phyloP scores from a whole-genome alignment of 1,284 basidiomycete genomes.

The Ustilago tritici region DNA sequence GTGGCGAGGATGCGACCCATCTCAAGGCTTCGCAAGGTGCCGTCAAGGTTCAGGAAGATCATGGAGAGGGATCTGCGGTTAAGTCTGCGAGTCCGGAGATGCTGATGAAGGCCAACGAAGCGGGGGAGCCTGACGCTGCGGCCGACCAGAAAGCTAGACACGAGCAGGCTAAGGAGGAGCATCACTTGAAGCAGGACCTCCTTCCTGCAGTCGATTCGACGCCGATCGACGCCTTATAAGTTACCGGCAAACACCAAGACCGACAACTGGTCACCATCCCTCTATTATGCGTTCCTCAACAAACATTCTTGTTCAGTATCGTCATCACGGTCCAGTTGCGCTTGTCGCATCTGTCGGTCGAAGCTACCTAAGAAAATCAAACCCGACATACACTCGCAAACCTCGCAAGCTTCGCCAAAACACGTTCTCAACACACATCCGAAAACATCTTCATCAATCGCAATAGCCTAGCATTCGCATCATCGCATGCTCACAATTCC shows the following conservation, averaged over 20 bases:
- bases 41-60: not conserved
- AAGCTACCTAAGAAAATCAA: not conserved
- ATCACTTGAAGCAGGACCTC: slow-evolving; percentile 15
- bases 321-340: no score
- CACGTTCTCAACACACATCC: not conserved
- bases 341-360: not conserved
- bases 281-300: not conserved
- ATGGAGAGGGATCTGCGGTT: not conserved
- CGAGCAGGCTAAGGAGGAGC: not conserved
- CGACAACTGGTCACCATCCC: not conserved
- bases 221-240: slow-evolving; percentile 21
- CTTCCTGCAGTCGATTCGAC: slow-evolving; percentile 9
- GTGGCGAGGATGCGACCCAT: not conserved
- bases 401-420: not conserved
- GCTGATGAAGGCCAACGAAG: not conserved
- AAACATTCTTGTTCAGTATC: not conserved
- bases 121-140: not conserved
- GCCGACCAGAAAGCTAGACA: not conserved
- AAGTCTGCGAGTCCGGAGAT: not conserved
- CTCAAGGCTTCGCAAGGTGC: not conserved
- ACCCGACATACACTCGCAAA: not conserved
- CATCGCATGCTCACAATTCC: not conserved
- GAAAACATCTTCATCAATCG: not conserved
- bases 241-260: not conserved
- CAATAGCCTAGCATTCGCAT: not conserved